These are phyloP conservation scores for Pseudogymnoascus sp. DNA, from an alignment of 2,329 filamentous ascomycete species.

Conservation along the genomic window DNA sequence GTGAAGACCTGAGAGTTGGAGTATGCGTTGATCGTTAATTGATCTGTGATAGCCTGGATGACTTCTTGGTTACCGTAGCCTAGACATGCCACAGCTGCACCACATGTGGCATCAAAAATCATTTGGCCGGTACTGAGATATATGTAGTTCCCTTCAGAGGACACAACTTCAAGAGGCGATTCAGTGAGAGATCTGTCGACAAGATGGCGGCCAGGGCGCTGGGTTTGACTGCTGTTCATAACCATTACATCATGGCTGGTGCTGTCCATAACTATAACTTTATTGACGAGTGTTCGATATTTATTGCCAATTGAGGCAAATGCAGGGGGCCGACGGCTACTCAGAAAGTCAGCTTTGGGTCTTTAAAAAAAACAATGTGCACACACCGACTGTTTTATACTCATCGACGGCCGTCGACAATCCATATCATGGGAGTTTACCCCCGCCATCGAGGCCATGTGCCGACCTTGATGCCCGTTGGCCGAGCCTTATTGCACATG, in stretches of 20 bases:
- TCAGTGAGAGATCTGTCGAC: conserved; percentile 26
- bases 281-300: neutral
- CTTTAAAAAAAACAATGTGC: neutral
- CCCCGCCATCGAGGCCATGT: neutral
- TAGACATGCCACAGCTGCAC: conserved; percentile 64
- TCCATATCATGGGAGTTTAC: neutral
- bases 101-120: conserved; percentile 66
- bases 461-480: no score
- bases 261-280: neutral
- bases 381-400: neutral
- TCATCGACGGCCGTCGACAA: neutral
- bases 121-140: conserved; percentile 38
- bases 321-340: neutral
- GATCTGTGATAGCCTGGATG: conserved; percentile 48
- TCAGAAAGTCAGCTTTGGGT: neutral
- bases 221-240: no score
- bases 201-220: neutral
- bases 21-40: conserved; percentile 50
- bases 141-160: conserved; percentile 24
- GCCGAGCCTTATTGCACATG: no score
- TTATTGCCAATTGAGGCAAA: neutral
- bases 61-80: conserved; percentile 60
- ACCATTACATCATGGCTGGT: neutral
- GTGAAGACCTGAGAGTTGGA: conserved; percentile 28
- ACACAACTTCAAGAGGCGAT: conserved; percentile 22